Evolutionary conservation across 495 filamentous ascomycete genomes (phyloP), one percentile per base, ranked within the genome.

Genomic region (Evansstolkia leycettana): DNA sequence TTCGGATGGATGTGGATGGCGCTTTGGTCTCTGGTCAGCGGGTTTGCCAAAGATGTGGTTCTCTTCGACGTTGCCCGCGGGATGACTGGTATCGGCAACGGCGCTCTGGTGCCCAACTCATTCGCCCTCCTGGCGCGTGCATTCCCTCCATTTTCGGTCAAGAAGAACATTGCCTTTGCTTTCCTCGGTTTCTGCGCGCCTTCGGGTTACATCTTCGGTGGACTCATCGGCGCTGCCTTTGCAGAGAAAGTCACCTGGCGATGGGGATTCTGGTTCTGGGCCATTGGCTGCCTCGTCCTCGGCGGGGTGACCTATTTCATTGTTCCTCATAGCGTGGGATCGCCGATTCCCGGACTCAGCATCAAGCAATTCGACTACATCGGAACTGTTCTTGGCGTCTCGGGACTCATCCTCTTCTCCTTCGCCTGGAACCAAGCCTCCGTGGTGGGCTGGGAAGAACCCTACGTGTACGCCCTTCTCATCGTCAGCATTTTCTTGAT

Each of bases 351-450:
- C n/a, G n/a, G n/a, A n/a, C n/a, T n/a, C n/a, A n/a, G n/a, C n/a
- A n/a, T n/a, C n/a, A n/a, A n/a, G n/a, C 46, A 54, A 4, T 41
- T 78, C 8, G 77, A 83, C 39, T 36, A 58, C 4, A 16, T 60
- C 0, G 76, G 75, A 1, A 61, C 58, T 9, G n/a, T 60, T 1
- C 46, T 57, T 5, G 77, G 76, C 15, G 64, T 82, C 2, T 41
- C 54, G 1, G 71, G 55, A n/a, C 52, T 84, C 13, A 47, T 78
- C 2, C 54, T 82, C 2, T 52, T 76, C 51, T 75, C 76, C 41
- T 64, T 77, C 36, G 58, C 71, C 0, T 74, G 65, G 72, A 81
- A 80, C 38, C 75, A 80, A 40, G 77, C 60, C 0, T 58, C 74
- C 0, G 42, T 70, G 8, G 70, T 71, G 1, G 74, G 74, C 5